phyloP scores from a whole-genome alignment of 1,284 basidiomycete species.

The Puccinia triticina region DNA sequence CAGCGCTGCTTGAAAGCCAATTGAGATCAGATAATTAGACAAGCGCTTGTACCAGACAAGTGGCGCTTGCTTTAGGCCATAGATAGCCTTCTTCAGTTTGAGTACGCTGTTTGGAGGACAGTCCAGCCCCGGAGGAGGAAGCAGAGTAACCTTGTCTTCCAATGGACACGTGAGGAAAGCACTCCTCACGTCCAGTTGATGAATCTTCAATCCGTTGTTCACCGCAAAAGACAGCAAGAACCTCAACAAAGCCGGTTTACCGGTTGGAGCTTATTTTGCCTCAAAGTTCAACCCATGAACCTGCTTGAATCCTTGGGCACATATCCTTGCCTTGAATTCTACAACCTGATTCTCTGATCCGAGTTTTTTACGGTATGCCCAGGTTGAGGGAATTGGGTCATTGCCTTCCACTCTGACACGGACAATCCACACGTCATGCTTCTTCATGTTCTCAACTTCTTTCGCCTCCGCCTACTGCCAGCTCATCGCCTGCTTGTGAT shows the following conservation, averaged over 20 bases:
- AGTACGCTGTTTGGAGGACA: no score
- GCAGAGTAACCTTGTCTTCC: no score
- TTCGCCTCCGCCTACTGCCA: neutral
- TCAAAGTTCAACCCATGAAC: neutral
- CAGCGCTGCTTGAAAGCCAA: no score
- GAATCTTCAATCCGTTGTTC: neutral
- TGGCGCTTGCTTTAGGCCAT: no score
- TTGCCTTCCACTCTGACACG: neutral
- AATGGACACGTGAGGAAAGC: neutral
- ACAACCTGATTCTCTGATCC: no score
- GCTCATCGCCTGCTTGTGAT: neutral
- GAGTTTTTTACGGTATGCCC: no score
- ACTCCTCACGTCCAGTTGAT: neutral
- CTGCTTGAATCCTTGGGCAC: neutral
- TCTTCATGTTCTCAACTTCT: constrained; percentile 1
- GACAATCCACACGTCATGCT: neutral
- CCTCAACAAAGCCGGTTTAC: neutral
- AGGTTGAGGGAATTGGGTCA: neutral
- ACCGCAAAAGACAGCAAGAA: neutral
- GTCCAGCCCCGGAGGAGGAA: no score
- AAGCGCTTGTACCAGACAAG: no score
- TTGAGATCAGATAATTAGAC: no score
- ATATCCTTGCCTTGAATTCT: neutral
- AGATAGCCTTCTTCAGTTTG: no score
- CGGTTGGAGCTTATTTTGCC: neutral